A percentile compares a stretch with the other conserved stretches of the same genome.
Conservation (phyloP, 495 filamentous ascomycete species). For the Neurospora tetraspora region DNA sequence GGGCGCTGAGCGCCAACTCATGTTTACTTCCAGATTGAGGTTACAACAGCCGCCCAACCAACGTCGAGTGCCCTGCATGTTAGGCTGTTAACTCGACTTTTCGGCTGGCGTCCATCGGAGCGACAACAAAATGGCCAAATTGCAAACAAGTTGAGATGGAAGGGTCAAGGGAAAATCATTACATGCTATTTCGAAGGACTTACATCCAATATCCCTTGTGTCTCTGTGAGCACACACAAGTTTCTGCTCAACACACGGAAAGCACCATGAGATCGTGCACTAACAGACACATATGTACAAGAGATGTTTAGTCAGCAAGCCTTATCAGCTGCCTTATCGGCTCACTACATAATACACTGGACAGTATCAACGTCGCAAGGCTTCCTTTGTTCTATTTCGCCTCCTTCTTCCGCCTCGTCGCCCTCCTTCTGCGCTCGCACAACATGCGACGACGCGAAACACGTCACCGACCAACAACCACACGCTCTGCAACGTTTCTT, state of each 20-base stretch:
- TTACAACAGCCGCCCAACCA: not conserved
- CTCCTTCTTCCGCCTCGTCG: not conserved
- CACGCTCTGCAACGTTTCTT: not conserved
- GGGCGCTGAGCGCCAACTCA: not conserved
- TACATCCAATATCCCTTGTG: too few species aligned
- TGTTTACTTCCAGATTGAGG: not conserved
- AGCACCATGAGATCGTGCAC: not conserved
- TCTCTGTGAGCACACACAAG: too few species aligned
- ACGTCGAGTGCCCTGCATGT: not conserved
- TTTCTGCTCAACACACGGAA: not conserved
- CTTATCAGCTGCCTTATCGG: not conserved
- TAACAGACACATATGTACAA: not conserved
- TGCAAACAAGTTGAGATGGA: too few species aligned
- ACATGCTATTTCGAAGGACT: too few species aligned
- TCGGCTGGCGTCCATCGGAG: not conserved
- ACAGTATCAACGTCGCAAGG: not conserved
- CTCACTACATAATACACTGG: not conserved
- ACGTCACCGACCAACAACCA: not conserved
- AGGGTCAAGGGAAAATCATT: too few species aligned
- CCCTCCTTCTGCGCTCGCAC: not conserved
- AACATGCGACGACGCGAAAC: not conserved
- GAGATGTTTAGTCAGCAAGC: not conserved
- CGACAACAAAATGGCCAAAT: not conserved
- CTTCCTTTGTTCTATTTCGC: not conserved
- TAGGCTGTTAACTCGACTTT: not conserved